Percentiles rank a stretch among this genome's conserved stretches.
phyloP scores from a whole-genome alignment of 2,329 filamentous ascomycete species.

The Orbilia quercus region DNA sequence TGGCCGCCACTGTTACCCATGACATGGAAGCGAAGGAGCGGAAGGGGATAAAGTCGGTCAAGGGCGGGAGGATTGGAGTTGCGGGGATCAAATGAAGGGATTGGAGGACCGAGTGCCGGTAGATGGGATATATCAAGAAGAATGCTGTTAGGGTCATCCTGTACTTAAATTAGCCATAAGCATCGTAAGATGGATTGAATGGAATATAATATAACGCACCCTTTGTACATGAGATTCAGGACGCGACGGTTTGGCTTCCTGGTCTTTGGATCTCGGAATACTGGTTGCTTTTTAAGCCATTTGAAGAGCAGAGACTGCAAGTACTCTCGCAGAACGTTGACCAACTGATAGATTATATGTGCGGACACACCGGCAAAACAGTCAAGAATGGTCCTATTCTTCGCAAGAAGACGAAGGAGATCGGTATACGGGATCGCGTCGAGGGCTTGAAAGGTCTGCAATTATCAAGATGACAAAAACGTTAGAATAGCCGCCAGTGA shows the following conservation, averaged over 20 bases:
- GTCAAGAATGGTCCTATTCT: constrained; percentile 52
- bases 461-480: neutral
- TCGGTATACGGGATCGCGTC: constrained; percentile 42
- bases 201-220: constrained; percentile 12
- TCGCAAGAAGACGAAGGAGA: constrained; percentile 19
- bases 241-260: constrained; percentile 56
- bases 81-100: constrained; percentile 59
- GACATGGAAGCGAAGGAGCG: constrained; percentile 55
- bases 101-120: constrained; percentile 59
- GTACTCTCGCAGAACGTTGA: constrained; percentile 59
- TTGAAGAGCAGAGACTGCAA: constrained; percentile 57
- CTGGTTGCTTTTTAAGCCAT: constrained; percentile 57
- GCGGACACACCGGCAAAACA: constrained; percentile 59
- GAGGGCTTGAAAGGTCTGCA: constrained; percentile 36
- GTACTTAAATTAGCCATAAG: constrained; percentile 13
- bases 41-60: constrained; percentile 58
- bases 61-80: constrained; percentile 58
- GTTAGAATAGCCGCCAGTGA: neutral
- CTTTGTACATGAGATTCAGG: constrained; percentile 54
- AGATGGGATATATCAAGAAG: constrained; percentile 60
- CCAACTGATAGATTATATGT: constrained; percentile 59
- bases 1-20: constrained; percentile 34
- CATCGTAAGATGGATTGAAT: constrained; percentile 7
- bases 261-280: constrained; percentile 58
- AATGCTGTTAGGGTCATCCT: constrained; percentile 59